phyloP scores from a whole-genome alignment of 2,329 filamentous ascomycete genomes.

The Taxawa tesnikishii region DNA sequence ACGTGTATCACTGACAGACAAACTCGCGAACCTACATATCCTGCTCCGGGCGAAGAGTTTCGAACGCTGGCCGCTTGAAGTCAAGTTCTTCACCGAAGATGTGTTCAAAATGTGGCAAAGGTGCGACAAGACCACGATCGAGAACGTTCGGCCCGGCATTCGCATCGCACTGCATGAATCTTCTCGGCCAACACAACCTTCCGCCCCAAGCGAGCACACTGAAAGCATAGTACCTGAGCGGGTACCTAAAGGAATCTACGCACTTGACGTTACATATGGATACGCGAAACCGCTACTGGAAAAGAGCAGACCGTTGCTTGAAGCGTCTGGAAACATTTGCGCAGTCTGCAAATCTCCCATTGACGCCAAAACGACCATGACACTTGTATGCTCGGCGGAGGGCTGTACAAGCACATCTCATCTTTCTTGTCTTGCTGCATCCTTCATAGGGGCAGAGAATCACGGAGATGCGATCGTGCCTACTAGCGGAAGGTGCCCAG shows the following conservation, averaged over 20 bases:
- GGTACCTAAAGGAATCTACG: constrained; percentile 22
- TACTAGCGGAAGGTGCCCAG: constrained; percentile 55
- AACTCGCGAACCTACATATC: constrained; percentile 70
- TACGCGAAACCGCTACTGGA: constrained; percentile 37
- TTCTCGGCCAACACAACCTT: not conserved
- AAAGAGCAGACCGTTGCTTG: constrained; percentile 35
- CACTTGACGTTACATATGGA: constrained; percentile 42
- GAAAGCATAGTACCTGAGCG: constrained; percentile 5
- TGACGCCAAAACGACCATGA: constrained; percentile 24
- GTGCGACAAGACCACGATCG: constrained; percentile 39
- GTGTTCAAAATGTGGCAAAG: constrained; percentile 57
- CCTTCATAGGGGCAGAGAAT: constrained; percentile 34
- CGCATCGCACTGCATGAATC: constrained; percentile 10
- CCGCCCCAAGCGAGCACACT: not conserved
- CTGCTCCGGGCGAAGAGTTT: constrained; percentile 73
- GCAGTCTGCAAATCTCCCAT: constrained; percentile 35
- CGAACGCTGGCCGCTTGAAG: constrained; percentile 63
- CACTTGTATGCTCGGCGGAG: constrained; percentile 39
- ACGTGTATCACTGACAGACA: constrained; percentile 48
- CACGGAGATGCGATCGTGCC: constrained; percentile 47
- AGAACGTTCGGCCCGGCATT: constrained; percentile 36
- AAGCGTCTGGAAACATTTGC: constrained; percentile 29
- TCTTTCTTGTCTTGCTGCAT: constrained; percentile 41
- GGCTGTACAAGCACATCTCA: constrained; percentile 40
- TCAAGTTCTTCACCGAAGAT: constrained; percentile 67